phyloP scores from a whole-genome alignment of 805 yeast genomes.

The Candida methanosorbosa region DNA sequence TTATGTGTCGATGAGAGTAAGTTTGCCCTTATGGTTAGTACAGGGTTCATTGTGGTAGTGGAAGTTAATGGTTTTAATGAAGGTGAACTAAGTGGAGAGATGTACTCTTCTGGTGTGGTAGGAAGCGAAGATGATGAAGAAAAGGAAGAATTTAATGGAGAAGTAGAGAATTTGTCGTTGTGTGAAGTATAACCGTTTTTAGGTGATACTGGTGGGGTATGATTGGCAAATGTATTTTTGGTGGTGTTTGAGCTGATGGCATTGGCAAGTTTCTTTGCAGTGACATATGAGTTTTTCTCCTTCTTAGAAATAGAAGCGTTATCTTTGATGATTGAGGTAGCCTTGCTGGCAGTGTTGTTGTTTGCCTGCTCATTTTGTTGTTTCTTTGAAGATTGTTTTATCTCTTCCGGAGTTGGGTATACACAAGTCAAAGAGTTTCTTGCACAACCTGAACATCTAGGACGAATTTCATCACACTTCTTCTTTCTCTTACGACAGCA shows the following conservation, averaged over 20 bases:
- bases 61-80: conserved; percentile 11
- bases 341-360: no score
- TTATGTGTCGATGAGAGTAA: no score
- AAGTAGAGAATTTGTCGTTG: background rate
- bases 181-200: background rate
- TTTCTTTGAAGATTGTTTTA: conserved; percentile 11
- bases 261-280: background rate
- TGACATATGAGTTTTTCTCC: no score
- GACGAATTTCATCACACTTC: conserved; percentile 28
- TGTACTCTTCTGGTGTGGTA: conserved; percentile 2
- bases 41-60: no score
- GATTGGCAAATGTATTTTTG: background rate
- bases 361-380: no score
- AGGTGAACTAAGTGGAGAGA: conserved; percentile 22
- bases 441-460: conserved; percentile 26
- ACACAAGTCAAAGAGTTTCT: conserved; percentile 25
- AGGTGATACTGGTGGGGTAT: background rate
- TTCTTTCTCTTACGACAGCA: conserved; percentile 29
- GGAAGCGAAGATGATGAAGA: background rate
- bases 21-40: no score
- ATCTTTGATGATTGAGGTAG: conserved; percentile 1
- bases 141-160: background rate
- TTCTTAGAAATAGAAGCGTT: background rate
- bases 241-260: background rate
- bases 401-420: conserved; percentile 19